Evolutionary conservation across 2,329 filamentous ascomycete species (phyloP), one percentile per base, ranked within the genome.

Genomic region (Westerdykella aurantiaca): DNA sequence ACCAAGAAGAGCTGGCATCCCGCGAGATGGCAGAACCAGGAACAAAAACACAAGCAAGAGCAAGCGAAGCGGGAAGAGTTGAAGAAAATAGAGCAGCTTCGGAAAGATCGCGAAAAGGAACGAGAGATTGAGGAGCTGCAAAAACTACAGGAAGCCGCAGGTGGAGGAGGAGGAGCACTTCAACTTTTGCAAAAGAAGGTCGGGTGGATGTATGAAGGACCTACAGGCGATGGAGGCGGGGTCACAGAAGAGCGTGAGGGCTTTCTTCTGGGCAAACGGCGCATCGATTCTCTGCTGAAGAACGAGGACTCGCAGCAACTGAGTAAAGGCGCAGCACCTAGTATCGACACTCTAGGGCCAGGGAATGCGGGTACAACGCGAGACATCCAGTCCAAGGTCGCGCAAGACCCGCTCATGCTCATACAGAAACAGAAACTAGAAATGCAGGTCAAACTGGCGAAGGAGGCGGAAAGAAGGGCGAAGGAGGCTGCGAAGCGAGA

Each of bases 141-240:
- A 67, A 81, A 83, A 41, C 79, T 97, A 53, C 88, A 96, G 44
- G 93, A 96, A 69, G 83, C 85, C 2, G 85, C 89, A 0, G 93
- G 93, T 31, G 89, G 90, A 44, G 25, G 25, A 9, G 25, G 25
- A 10, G 25, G 25, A 29, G 9, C 7, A 9, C 25, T 29, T 29
- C 81, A 79, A 57, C 90, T 88, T 61, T 79, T 85, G 42, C 72
- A 85, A 23, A 84, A 91, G 57, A 82, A 89, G 31, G 91, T 98
- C 21, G 93, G 97, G 60, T 98, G 93, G 88, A 96, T 98, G 88
- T 98, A 98, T 69, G 82, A 85, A 56, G 91, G 91, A 1, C 89
- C 93, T 6, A 85, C 84, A 39, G 78, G 76, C 44, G 87, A 88
- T 31, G 83, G 86, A 60, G 80, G 79, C 18, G 70, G 66, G 16